Evolutionary conservation across 148 eudicot species (phyloP).

Genomic region (Camellia japonica): DNA sequence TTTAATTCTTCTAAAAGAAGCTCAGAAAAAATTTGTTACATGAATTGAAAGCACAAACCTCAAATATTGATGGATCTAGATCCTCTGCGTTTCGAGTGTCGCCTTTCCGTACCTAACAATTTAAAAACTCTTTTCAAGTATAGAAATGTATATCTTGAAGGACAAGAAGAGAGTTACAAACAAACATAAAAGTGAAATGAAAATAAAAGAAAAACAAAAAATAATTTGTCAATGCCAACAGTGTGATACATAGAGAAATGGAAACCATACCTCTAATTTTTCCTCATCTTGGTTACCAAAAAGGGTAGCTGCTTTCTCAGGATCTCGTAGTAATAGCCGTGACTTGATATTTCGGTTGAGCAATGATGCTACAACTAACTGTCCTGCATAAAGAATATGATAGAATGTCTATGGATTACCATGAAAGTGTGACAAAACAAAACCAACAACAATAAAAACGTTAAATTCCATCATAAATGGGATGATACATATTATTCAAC

Average conservation of each 20-base stretch:
- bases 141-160: constrained; percentile 16
- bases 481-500: background rate
- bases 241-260: background rate
- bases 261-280: constrained; percentile 55
- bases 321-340: constrained; percentile 74
- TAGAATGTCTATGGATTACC: background rate
- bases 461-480: background rate
- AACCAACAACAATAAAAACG: background rate
- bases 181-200: background rate
- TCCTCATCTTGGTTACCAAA: constrained; percentile 83
- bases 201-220: background rate
- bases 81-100: constrained; percentile 76
- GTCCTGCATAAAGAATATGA: constrained; percentile 48
- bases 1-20: background rate
- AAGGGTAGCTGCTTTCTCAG: constrained; percentile 72
- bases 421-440: background rate
- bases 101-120: constrained; percentile 66
- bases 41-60: constrained; percentile 52
- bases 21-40: background rate
- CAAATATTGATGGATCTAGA: constrained; percentile 74
- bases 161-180: constrained; percentile 4
- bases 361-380: constrained; percentile 84
- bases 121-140: constrained; percentile 27
- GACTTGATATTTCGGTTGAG: constrained; percentile 66
- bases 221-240: background rate